Base-by-base conservation (phyloP, 148 eudicot species). In the Selenicereus undatus region DNA sequence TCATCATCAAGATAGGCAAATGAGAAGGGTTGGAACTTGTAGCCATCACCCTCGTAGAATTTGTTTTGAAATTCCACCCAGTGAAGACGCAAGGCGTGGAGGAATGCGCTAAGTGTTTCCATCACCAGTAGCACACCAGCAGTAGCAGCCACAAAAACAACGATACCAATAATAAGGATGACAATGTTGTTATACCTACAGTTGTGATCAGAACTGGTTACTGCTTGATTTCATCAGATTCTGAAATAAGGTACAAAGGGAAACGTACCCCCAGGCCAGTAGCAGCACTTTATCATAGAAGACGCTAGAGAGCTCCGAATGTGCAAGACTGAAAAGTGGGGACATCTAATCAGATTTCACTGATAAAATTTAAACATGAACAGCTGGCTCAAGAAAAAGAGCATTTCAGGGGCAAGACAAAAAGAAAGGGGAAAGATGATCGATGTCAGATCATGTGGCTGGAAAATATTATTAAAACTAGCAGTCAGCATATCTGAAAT, bases 31-130 rank as follows among this genome's bases (percentile, higher is more conserved):
- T 73, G 79, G 45, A 89, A 89, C 78, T 87, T 89, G 83, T 89
- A 89, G 62, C 91, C 91, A 71, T 89, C 86, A 71, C 91, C 91
- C 82, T 89, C 87, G 30, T 85, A 89, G 48, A 89, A 89, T 73
- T 87, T 87, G 76, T 87, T 87, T 78, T 89, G 91, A 78, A 89
- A 89, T 74, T 89, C 91, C 32, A 89, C 87, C 91, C 91, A 89
- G 79, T 87, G 91, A 76, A 89, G 89, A 64, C 91, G 84, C 80
- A 89, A 76, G 45, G 91, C 90, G 71, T 89, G 91, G 54, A 89
- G 77, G 78, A 89, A 89, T n/a, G 91, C 91, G 68, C 91, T 89
- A 1, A 89, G 88, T 18, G 88, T 89, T 84, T 89, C 91, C 91
- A 89, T 89, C 29, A 87, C 84, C 36, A 89, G 77, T 72, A 89